Base-by-base conservation (phyloP, 2,329 filamentous ascomycete species). In the Phyllosticta citrichinensis region DNA sequence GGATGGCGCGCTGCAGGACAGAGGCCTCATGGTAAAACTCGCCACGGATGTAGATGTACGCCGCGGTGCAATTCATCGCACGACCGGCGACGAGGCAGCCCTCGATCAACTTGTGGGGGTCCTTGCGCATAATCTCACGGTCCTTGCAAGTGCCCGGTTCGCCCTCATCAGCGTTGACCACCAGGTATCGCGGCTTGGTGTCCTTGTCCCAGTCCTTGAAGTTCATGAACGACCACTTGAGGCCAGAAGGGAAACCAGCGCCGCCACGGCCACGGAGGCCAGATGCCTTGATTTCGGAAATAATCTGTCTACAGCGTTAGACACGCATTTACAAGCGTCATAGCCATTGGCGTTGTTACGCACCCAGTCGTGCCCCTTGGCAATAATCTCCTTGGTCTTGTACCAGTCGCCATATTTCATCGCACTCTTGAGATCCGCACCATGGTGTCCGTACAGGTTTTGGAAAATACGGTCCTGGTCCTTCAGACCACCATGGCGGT, bases 161-260 rank as follows among this genome's bases (percentile, higher is more conserved):
- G 71, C 94, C 94, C 80, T 99, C 94, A 75, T 99, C 94, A 67
- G 94, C 94, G 73, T 99, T 99, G 80, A 99, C 91, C 64, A 99
- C 93, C 60, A 99, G 82, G 74, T 99, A 99, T 71, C 94, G 87
- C 66, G 94, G 94, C 79, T 96, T 96, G 69, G 77, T 88, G 75
- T 97, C 94, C 80, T 99, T 96, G 71, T 99, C 93, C 94, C 94
- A 99, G 70, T 91, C 94, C 79, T 97, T 97, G 82, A 93, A 92
- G 83, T 99, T 99, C 94, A 99, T 99, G 78, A 99, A 99, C 56
- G 92, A 97, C 89, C 94, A 99, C 92, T 99, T 99, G 81, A 99
- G 81, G 65, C 94, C 94, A 50, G 93, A 97, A 64, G 94, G 94
- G 76, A 99, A 99, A 71, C 94, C 94, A 76, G 94, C 94, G 78